Evolutionary conservation across 352 stramenopile genomes (phyloP).

Genomic region (Globisporangium alternatum): DNA sequence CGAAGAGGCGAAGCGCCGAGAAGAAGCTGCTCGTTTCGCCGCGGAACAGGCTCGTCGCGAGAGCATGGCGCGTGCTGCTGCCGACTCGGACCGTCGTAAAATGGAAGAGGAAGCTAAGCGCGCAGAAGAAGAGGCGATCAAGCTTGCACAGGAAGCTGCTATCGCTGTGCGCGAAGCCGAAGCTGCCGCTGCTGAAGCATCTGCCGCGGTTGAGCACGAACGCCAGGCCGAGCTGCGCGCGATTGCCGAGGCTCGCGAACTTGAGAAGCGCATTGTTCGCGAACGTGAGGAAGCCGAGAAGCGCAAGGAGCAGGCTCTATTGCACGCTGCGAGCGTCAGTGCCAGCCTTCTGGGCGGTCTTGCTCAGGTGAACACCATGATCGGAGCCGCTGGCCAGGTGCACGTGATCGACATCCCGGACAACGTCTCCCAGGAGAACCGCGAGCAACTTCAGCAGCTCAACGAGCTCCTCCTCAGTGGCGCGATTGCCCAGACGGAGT

Average conservation of each 20-base stretch:
- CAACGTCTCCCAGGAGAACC: constrained; percentile 81
- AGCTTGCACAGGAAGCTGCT: constrained; percentile 52
- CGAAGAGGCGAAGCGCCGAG: constrained; percentile 76
- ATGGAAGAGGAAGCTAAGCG: constrained; percentile 72
- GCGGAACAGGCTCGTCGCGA: constrained; percentile 58
- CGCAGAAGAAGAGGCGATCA: constrained; percentile 62
- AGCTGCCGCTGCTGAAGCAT: constrained; percentile 66
- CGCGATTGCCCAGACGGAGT: constrained; percentile 80
- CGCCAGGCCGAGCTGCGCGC: constrained; percentile 78
- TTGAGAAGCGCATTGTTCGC: constrained; percentile 53
- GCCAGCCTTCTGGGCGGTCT: constrained; percentile 71
- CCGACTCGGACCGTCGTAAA: constrained; percentile 54
- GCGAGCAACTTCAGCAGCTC: constrained; percentile 81
- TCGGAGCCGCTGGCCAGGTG: constrained; percentile 62
- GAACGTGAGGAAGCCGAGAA: constrained; percentile 56
- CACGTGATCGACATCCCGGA: constrained; percentile 84
- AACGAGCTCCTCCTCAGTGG: constrained; percentile 82
- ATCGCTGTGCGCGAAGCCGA: constrained; percentile 58
- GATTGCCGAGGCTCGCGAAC: constrained; percentile 68
- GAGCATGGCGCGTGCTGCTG: constrained; percentile 47
- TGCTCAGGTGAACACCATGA: constrained; percentile 76
- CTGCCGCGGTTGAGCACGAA: constrained; percentile 74
- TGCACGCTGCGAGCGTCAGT: constrained; percentile 74
- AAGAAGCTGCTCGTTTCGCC: constrained; percentile 65
- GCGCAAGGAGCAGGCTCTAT: constrained; percentile 56